A percentile compares a stretch with the other conserved stretches of the same genome.
These are phyloP conservation scores for Ceratocystiopsis sp. DNA, from an alignment of 2,329 filamentous ascomycete genomes.

Conservation along the genomic window DNA sequence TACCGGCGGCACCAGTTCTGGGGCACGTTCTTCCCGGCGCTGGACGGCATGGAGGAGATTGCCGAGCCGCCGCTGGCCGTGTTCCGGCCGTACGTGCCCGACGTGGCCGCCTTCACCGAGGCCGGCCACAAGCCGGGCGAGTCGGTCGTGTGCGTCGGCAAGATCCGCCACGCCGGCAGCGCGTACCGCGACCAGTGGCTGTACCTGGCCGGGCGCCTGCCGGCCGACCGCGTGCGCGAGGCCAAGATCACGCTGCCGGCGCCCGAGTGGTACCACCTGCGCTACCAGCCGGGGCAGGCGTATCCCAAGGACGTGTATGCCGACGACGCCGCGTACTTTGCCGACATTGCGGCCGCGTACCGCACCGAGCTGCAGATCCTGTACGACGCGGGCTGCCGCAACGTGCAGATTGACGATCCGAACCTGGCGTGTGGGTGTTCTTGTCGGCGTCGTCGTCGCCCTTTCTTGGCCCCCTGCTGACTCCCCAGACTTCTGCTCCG, in stretches of 20 bases:
- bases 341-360: conserved; percentile 32
- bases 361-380: conserved; percentile 28
- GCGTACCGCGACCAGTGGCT: conserved; percentile 26
- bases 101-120: conserved; percentile 25
- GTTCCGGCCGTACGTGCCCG: conserved; percentile 22
- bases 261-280: conserved; percentile 44
- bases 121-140: conserved; percentile 29
- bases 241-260: conserved; percentile 47
- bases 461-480: too few relatives aligned
- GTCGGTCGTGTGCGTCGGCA: conserved; percentile 26
- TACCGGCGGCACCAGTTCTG: conserved; percentile 25
- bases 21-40: conserved; percentile 20
- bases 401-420: conserved; percentile 45
- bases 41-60: conserved; percentile 24
- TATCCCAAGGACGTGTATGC: conserved; percentile 30
- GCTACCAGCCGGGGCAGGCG: conserved; percentile 30
- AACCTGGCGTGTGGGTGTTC: conserved; percentile 29
- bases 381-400: conserved; percentile 30
- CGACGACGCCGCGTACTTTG: conserved; percentile 31
- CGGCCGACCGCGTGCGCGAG: conserved; percentile 43
- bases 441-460: too few relatives aligned
- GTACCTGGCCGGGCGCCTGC: conserved; percentile 27
- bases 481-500: conserved; percentile 47
- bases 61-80: conserved; percentile 16
- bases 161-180: conserved; percentile 28